Base-by-base conservation (phyloP, 352 stramenopile species). In the Globisporangium lucens region DNA sequence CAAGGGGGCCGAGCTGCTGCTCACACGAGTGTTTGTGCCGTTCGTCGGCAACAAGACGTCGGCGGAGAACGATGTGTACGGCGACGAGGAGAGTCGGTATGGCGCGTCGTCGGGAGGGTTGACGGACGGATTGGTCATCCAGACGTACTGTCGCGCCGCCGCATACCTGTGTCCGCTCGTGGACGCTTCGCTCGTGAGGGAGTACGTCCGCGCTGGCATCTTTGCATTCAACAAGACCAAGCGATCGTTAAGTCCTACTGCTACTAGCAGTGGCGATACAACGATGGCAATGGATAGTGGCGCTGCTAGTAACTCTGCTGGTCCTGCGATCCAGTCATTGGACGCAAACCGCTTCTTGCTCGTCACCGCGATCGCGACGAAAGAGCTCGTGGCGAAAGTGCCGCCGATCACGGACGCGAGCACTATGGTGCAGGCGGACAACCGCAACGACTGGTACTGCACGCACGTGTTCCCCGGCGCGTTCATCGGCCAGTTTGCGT, bases 401-500 rank as follows among this genome's bases (percentile, higher is more conserved):
- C 82, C 82, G 15, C 78, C 82, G 1, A 81, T 85, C 36, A 75
- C 77, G 17, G 73, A 85, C 55, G 64, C 66, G 6, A 70, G 56
- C 7, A 68, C 70, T 8, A 36, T 82, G n/a, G 72, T 87, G 24
- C 71, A 62, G 8, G 59, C 73, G 30, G 76, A 89, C 72, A 63
- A 72, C 49, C 73, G 73, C 24, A 85, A 87, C 36, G 75, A 75
- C 29, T 93, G 85, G 83, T 93, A 91, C 55, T 82, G 80, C 30
- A 69, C 76, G 7, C 61, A 90, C 30, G 77, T 93, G 17, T 93
- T 94, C 41, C 82, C 85, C 1, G 83, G 83, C 30, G 87, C 82
- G 10, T 94, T 89, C 68, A 79, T 93, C 30, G 85, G 87, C 2
- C 87, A 92, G 56, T 91, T 84, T 63, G 82, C 87, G 15, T 75